These are phyloP conservation scores for Acer campestre DNA, from an alignment of 345 rosid genomes.

Conservation along the genomic window DNA sequence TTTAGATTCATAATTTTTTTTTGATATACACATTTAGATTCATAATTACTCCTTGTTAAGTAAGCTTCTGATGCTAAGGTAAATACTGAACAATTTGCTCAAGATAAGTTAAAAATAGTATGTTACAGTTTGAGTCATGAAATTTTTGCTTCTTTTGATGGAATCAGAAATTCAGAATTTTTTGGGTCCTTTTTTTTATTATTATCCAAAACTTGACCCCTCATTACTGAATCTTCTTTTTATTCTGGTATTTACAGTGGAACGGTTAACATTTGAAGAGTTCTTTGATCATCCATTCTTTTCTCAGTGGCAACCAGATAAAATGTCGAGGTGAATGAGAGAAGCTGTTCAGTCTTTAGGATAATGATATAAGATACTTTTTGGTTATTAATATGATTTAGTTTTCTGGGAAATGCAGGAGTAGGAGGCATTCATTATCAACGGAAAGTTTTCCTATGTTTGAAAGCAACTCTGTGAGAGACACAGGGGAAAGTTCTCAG, in stretches of 20 bases:
- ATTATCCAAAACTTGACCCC: background rate
- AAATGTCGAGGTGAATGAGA: constrained; percentile 55
- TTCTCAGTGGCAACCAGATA: constrained; percentile 50
- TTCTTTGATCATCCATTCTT: constrained; percentile 91
- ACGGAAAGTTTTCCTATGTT: constrained; percentile 50
- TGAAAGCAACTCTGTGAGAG: constrained; percentile 51
- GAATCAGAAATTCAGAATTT: background rate
- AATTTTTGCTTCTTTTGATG: background rate
- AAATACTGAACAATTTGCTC: background rate
- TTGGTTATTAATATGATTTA: constrained; percentile 29
- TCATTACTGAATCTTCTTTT: constrained; percentile 1
- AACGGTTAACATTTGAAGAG: constrained; percentile 92
- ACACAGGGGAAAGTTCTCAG: constrained; percentile 62
- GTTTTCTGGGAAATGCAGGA: constrained; percentile 42
- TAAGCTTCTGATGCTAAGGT: constrained; percentile 18
- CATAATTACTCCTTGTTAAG: background rate
- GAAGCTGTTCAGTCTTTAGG: constrained; percentile 1
- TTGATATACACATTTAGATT: background rate
- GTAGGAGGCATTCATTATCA: constrained; percentile 41
- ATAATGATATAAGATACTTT: constrained; percentile 12
- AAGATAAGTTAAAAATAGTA: background rate
- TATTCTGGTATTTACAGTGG: constrained; percentile 61
- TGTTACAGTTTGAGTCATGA: background rate
- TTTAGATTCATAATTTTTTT: constrained; percentile 1
- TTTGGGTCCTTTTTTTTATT: background rate